Evolutionary conservation across 2,329 filamentous ascomycete genomes (phyloP).

Genomic region (Macrophomina tecta): DNA sequence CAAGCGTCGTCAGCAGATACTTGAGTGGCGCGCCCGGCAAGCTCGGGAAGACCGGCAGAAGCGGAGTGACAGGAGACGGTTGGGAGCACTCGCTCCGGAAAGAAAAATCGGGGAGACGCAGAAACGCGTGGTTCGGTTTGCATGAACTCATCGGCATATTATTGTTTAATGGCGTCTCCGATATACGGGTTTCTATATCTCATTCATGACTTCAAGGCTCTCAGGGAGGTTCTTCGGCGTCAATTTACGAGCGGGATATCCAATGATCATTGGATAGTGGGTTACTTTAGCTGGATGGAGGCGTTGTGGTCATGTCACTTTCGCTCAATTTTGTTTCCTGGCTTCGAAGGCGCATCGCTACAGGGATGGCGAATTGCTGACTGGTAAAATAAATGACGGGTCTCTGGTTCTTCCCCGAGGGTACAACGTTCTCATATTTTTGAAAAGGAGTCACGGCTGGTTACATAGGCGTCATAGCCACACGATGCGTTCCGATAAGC

Average conservation of each 20-base stretch:
- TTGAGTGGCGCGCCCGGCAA: slow-evolving; percentile 65
- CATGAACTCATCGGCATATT: background rate
- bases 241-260: background rate
- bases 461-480: background rate
- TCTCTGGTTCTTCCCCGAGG: background rate
- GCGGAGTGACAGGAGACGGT: slow-evolving; percentile 58
- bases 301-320: background rate
- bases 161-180: background rate
- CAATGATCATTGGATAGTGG: slow-evolving; percentile 22
- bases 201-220: background rate
- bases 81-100: slow-evolving; percentile 26
- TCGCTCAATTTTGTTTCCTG: background rate
- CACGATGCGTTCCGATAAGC: background rate
- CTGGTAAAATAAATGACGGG: background rate
- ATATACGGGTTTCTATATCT: background rate
- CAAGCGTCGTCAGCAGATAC: slow-evolving; percentile 63
- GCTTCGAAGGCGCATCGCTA: background rate
- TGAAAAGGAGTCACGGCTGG: background rate
- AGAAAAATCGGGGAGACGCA: slow-evolving; percentile 1
- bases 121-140: slow-evolving; percentile 25
- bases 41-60: slow-evolving; percentile 64
- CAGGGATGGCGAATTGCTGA: background rate
- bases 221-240: background rate
- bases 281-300: background rate
- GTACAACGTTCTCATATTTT: background rate